Base-by-base conservation (phyloP, 1,139 yeast genomes). In the Candida pseudoviswanathii region DNA sequence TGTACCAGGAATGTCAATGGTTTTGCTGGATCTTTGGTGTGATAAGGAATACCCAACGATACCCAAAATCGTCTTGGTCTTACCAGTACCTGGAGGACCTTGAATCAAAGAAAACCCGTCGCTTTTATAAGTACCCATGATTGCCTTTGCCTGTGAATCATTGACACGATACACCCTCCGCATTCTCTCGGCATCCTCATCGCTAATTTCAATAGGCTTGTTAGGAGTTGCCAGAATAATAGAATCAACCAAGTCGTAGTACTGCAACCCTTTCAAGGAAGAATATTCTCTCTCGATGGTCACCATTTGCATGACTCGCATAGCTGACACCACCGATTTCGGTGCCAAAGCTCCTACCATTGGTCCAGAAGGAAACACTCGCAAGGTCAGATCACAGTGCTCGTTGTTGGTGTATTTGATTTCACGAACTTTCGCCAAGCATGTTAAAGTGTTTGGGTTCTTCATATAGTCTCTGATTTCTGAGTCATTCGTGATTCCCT, bases 31-130 rank as follows among this genome's bases (percentile, higher is more conserved):
- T 44, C 43, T 52, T 21, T 62, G 57, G 40, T 64, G 63, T 4
- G 75, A 66, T 50, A 92, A 67, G 51, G 85, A 81, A 50, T 89
- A 84, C 0, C 98, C 97, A 41, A 94, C 83, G 49, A 94, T 86
- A 26, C 97, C 97, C 41, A 95, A 67, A 70, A 95, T 94, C 0
- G 99, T 95, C 63, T 94, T 95, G 1, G 99, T 95, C 65, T 95
- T 95, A 73, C 99, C 99, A 0, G 99, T 94, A 69, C 97, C 97
- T 0, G 97, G 97, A 1, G 97, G 97, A 52, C 99, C 99, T 70
- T 94, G 99, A 64, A 94, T 91, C 46, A 94, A 75, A 0, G 96
- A 86, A 63, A 95, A 90, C 0, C 99, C 99, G 2, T 73, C 74
- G 6, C 81, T 76, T 27, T 73, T 66, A 43, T 83, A 82, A 0